Evolutionary conservation across 2,329 filamentous ascomycete genomes (phyloP).

Genomic region (Pseudocercospora fuligena): DNA sequence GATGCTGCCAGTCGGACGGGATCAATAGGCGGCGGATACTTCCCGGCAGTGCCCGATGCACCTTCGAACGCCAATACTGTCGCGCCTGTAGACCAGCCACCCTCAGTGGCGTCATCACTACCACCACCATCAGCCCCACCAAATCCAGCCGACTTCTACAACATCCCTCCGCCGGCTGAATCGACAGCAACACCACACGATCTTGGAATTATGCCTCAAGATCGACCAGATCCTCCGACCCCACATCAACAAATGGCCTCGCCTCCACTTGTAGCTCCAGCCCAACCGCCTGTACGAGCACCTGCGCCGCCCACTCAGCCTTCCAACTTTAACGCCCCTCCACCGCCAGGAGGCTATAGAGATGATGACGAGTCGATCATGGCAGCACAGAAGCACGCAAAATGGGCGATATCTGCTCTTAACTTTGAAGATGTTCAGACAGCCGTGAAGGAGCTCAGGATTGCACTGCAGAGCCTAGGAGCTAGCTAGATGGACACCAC

Average conservation of each 20-base stretch:
- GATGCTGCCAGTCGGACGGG: constrained; percentile 43
- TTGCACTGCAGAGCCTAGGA: constrained; percentile 73
- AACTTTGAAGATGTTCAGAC: constrained; percentile 96
- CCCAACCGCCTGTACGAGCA: constrained; percentile 28
- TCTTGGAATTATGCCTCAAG: constrained; percentile 17
- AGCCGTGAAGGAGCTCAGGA: constrained; percentile 80
- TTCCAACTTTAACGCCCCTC: constrained; percentile 19
- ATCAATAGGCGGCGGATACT: constrained; percentile 63
- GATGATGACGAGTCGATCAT: constrained; percentile 73
- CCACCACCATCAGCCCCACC: constrained; percentile 7
- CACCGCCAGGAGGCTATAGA: constrained; percentile 51
- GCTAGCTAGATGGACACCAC: constrained; percentile 52
- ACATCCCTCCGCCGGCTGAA: constrained; percentile 18
- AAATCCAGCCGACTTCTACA: constrained; percentile 32
- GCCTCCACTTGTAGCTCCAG: constrained; percentile 16
- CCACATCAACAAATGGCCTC: constrained; percentile 22
- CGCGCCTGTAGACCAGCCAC: constrained; percentile 12
- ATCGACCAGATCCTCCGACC: constrained; percentile 17
- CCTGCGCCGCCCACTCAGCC: constrained; percentile 22
- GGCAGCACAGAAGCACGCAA: constrained; percentile 90
- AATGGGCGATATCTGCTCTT: constrained; percentile 93
- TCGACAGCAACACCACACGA: constrained; percentile 18
- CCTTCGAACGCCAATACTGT: constrained; percentile 25
- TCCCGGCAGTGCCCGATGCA: constrained; percentile 57
- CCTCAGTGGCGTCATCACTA: constrained; percentile 15